These are phyloP conservation scores for Bipolaris bicolor DNA, from an alignment of 2,329 filamentous ascomycete genomes.

Conservation along the genomic window DNA sequence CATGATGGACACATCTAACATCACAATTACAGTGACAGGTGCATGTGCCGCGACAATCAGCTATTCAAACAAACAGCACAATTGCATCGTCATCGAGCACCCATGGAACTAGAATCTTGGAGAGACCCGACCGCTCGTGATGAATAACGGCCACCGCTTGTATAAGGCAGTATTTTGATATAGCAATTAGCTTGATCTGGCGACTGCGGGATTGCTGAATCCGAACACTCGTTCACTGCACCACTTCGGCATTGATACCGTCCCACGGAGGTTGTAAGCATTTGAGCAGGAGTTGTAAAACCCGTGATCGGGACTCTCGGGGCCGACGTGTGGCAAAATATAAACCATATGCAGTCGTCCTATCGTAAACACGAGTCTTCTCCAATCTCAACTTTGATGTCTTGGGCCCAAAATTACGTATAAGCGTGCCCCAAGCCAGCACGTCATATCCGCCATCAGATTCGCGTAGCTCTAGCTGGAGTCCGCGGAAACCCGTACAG, in stretches of 20 bases:
- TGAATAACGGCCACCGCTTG: neutral
- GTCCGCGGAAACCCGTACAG: constrained; percentile 3
- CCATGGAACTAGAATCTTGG: neutral
- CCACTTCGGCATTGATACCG: neutral
- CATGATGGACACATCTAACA: neutral
- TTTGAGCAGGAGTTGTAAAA: neutral
- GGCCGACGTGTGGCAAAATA: neutral
- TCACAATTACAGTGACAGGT: neutral
- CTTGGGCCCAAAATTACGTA: neutral
- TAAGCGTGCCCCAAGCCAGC: neutral
- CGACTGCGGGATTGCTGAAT: neutral
- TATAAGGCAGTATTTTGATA: neutral
- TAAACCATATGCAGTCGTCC: no score
- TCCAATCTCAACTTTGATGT: neutral
- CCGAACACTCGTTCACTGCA: neutral
- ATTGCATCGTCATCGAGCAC: neutral
- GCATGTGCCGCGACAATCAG: neutral
- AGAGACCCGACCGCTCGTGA: neutral
- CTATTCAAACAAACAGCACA: neutral
- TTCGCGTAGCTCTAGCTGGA: neutral
- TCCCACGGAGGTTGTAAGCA: neutral
- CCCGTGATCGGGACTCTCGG: neutral
- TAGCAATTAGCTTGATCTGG: neutral
- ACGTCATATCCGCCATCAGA: neutral
- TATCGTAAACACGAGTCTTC: neutral